phyloP scores from a whole-genome alignment of 2,329 filamentous ascomycete species.

The Fusarium mundagurra region DNA sequence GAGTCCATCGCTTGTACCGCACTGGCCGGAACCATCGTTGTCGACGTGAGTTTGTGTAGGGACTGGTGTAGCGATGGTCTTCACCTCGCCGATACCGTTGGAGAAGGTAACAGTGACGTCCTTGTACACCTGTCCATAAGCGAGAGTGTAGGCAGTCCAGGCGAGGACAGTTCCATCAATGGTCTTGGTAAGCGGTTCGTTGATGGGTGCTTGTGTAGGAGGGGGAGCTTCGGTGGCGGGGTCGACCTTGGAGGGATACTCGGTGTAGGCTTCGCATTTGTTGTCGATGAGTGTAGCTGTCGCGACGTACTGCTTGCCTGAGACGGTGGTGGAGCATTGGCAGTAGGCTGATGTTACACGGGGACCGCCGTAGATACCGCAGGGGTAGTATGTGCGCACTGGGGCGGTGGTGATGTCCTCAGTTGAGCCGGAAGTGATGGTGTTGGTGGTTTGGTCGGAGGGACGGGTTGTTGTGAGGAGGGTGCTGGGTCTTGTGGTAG shows the following conservation, averaged over 20 bases:
- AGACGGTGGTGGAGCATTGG: conserved; percentile 3
- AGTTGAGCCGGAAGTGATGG: neutral
- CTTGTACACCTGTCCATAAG: neutral
- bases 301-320: neutral
- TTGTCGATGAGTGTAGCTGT: neutral
- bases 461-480: neutral
- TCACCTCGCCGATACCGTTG: neutral
- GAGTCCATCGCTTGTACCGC: conserved; percentile 3
- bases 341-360: neutral
- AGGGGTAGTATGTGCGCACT: conserved; percentile 3
- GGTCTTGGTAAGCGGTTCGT: conserved; percentile 2
- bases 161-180: conserved; percentile 6
- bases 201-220: neutral
- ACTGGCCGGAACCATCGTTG: conserved; percentile 5
- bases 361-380: neutral
- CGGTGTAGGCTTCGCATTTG: neutral
- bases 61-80: neutral
- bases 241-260: neutral
- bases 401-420: neutral
- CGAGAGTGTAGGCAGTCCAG: neutral
- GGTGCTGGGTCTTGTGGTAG: neutral
- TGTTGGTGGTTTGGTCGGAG: neutral
- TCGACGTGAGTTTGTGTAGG: conserved; percentile 9
- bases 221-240: neutral
- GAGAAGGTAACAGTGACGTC: neutral